These are phyloP conservation scores for Kodamaea sagamina DNA, from an alignment of 805 yeast species.

Conservation along the genomic window DNA sequence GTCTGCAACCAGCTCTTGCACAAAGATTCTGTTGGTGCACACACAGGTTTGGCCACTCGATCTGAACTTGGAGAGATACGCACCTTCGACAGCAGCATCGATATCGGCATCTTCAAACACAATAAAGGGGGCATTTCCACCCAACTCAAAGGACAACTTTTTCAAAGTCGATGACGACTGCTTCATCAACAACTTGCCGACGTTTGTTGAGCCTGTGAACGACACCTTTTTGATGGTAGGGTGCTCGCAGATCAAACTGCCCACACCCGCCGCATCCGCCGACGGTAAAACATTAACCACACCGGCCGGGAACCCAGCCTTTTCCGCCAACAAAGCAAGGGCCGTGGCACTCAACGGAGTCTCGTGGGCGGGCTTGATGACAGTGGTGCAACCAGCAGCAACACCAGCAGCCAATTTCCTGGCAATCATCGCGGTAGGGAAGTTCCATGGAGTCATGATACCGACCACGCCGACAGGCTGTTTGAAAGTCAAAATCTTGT, in stretches of 20 bases:
- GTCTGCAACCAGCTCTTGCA: slow-evolving; percentile 67
- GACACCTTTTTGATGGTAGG: slow-evolving; percentile 63
- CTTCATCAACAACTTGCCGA: slow-evolving; percentile 66
- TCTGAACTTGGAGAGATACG: slow-evolving; percentile 68
- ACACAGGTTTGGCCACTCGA: slow-evolving; percentile 83
- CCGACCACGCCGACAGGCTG: slow-evolving; percentile 87
- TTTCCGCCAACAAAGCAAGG: slow-evolving; percentile 55
- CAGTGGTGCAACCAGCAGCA: slow-evolving; percentile 79
- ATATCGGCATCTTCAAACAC: slow-evolving; percentile 74
- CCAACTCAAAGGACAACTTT: slow-evolving; percentile 72
- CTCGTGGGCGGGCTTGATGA: slow-evolving; percentile 74
- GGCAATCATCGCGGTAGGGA: slow-evolving; percentile 78
- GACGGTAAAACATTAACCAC: slow-evolving; percentile 65
- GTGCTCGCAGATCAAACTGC: slow-evolving; percentile 51
- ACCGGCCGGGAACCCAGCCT: slow-evolving; percentile 75
- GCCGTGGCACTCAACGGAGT: slow-evolving; percentile 78
- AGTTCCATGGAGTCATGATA: slow-evolving; percentile 81
- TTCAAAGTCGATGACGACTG: slow-evolving; percentile 65
- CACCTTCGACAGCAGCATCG: slow-evolving; percentile 65
- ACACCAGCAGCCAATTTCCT: slow-evolving; percentile 74
- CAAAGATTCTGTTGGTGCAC: slow-evolving; percentile 71
- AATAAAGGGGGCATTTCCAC: slow-evolving; percentile 81
- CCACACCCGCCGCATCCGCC: slow-evolving; percentile 47
- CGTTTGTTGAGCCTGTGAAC: slow-evolving; percentile 77
- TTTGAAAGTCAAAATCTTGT: slow-evolving; percentile 57